phyloP scores from a whole-genome alignment of 2,329 filamentous ascomycete genomes.

The Cladobotryum mycophilum region DNA sequence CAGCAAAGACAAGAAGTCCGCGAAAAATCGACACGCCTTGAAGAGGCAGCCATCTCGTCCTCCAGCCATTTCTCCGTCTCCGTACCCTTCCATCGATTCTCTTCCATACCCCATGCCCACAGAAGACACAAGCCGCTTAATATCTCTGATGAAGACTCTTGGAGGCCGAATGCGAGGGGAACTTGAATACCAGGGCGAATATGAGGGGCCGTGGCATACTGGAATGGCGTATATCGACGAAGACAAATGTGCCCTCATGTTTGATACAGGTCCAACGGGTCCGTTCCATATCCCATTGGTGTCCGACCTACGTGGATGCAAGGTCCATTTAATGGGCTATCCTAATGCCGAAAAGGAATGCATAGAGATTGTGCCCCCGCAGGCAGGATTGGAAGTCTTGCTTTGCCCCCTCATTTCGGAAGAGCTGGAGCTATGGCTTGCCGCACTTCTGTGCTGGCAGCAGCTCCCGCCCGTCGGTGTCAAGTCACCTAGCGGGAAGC shows the following conservation, averaged over 20 bases:
- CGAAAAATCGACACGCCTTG: constrained; percentile 45
- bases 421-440: constrained; percentile 74
- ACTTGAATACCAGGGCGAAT: constrained; percentile 62
- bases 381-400: constrained; percentile 53
- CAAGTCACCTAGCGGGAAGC: constrained; percentile 43
- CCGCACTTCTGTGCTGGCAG: constrained; percentile 75
- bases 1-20: constrained; percentile 38
- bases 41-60: constrained; percentile 53
- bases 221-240: constrained; percentile 77
- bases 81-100: constrained; percentile 53
- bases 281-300: constrained; percentile 61
- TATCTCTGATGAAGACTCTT: constrained; percentile 69
- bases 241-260: constrained; percentile 66
- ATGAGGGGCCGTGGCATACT: constrained; percentile 56
- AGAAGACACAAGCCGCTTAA: constrained; percentile 63
- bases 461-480: constrained; percentile 58
- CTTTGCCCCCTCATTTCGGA: constrained; percentile 57
- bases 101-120: constrained; percentile 54
- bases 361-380: constrained; percentile 46
- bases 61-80: constrained; percentile 46
- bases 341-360: constrained; percentile 40
- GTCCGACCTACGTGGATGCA: constrained; percentile 68
- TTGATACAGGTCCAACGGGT: constrained; percentile 61
- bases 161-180: constrained; percentile 76
- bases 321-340: constrained; percentile 52